Base-by-base conservation (phyloP, 805 yeast species). In the Debaryomyces prosopidis region DNA sequence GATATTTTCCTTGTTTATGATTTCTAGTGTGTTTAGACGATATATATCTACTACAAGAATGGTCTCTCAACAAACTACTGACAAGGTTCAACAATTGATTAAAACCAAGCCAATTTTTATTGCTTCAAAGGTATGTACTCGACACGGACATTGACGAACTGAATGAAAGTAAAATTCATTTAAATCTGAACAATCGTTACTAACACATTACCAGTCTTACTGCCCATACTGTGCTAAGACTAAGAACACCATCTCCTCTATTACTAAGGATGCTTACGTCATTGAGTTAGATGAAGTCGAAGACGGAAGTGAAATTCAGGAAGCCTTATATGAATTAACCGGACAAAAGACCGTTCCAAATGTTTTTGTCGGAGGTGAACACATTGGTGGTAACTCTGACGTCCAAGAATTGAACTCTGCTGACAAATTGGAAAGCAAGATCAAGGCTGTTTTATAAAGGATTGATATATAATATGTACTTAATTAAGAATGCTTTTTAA, bases 301-400 rank as follows among this genome's bases (percentile, higher is more conserved):
- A n/a, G 91, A 89, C 49, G 97, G 97, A 46, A 69, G 72, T 39
- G 91, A 84, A 27, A 80, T 90, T 55, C 97, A 91, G 72, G 84
- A 73, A 40, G 95, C 95, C 53, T 76, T 92, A 49, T 66, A 63
- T 43, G 81, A 85, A 62, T 67, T 89, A 48, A 87, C 96, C 33
- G 94, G 96, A 48, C 98, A 92, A 76, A 79, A 83, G 55, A 89
- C 97, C 33, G 98, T 92, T 50, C 99, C 99, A 51, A 90, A 87
- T 65, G 79, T 92, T 56, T 92, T 86, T 73, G 89, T 92, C 65
- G 83, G 77, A 39, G 97, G 96, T 49, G 79, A 91, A 70, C 97
- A 90, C 75, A 82, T 92, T 60, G 99, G 99, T 49, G 99, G 99
- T 50, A 89, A 90, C 79, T 84, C 91, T 33, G 96, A 89, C 56